Evolutionary conservation across 1,284 basidiomycete species (phyloP), one percentile per base, ranked within the genome.

Genomic region (Boletus hoseneyae): DNA sequence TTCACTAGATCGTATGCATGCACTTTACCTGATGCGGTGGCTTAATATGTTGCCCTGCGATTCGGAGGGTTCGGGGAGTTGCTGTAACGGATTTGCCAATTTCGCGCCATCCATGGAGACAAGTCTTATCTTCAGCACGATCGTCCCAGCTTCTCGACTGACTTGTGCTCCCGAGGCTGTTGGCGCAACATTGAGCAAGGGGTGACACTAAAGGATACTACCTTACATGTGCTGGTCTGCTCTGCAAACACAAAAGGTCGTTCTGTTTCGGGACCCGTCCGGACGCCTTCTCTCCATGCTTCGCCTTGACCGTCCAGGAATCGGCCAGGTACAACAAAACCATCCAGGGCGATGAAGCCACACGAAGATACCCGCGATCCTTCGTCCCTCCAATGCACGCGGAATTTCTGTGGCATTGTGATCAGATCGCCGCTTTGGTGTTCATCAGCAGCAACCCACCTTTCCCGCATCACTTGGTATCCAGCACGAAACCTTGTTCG

Each of bases 351-450:
- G 13, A 87, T 79, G 57, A 75, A 85, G 1, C 74, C 68, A 50
- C 79, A 82, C 6, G 79, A 78, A 49, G 78, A 72, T 3, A 78
- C 60, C 23, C 64, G 60, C 32, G 76, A 71, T n/a, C 77, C 81
- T 48, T 76, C 68, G 56, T 86, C 83, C 30, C 67, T 69, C 83
- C 83, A 86, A 56, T 78, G 74, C 0, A 86, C 75, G 3, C 71
- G 68, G 61, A 85, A 86, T 9, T 57, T 61, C 81, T 84, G 52
- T 18, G 29, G 48, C 37, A 54, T 42, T 18, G n/a, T 12, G 41
- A 45, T 56, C 15, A 56, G 39, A 27, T 33, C n/a, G 16, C 1
- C 37, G 19, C 7, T 42, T 34, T 16, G 10, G n/a, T 15, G n/a
- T 9, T 5, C 10, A 34, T 16, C 25, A 7, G n/a, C 18, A 30